A percentile compares a stretch with the other conserved stretches of the same genome.
Evolutionary conservation across 352 stramenopile species (phyloP).

Genomic region (Sclerospora graminicola): DNA sequence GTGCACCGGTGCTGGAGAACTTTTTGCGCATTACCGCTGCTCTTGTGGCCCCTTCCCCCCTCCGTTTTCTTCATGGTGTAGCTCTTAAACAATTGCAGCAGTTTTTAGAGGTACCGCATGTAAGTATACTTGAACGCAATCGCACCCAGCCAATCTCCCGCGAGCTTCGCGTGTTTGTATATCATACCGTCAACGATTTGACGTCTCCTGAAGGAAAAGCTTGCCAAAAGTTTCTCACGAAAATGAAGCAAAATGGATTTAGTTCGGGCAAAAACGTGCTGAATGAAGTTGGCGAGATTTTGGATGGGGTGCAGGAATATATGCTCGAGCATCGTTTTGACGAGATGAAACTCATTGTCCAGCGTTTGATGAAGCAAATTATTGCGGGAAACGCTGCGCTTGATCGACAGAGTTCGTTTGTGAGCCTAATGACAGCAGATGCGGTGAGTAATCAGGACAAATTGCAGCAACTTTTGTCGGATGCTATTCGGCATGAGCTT

Average conservation of each 20-base stretch:
- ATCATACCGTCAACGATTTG: conserved; percentile 67
- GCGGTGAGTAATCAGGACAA: conserved; percentile 63
- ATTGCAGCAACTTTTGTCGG: conserved; percentile 62
- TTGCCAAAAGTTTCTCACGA: conserved; percentile 59
- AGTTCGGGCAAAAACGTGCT: conserved; percentile 45
- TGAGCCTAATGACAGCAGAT: conserved; percentile 48
- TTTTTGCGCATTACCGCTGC: conserved; percentile 63
- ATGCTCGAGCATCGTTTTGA: conserved; percentile 80
- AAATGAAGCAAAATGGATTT: conserved; percentile 36
- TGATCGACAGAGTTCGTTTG: conserved; percentile 52
- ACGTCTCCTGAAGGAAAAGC: conserved; percentile 74
- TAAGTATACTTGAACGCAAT: conserved; percentile 60
- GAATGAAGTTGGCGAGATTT: conserved; percentile 64
- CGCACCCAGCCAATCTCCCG: conserved; percentile 67
- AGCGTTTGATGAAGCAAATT: conserved; percentile 46
- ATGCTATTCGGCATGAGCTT: conserved; percentile 74
- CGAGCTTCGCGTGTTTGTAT: conserved; percentile 70
- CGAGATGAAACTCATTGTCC: conserved; percentile 59
- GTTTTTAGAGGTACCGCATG: conserved; percentile 69
- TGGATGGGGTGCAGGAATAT: conserved; percentile 78
- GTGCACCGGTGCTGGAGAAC: conserved; percentile 61
- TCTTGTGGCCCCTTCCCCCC: conserved; percentile 61
- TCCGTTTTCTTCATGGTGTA: conserved; percentile 62
- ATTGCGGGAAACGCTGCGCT: conserved; percentile 9
- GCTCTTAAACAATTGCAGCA: conserved; percentile 74